Evolutionary conservation across 2,329 filamentous ascomycete genomes (phyloP).

Genomic region (Trichoderma cornu-damae): DNA sequence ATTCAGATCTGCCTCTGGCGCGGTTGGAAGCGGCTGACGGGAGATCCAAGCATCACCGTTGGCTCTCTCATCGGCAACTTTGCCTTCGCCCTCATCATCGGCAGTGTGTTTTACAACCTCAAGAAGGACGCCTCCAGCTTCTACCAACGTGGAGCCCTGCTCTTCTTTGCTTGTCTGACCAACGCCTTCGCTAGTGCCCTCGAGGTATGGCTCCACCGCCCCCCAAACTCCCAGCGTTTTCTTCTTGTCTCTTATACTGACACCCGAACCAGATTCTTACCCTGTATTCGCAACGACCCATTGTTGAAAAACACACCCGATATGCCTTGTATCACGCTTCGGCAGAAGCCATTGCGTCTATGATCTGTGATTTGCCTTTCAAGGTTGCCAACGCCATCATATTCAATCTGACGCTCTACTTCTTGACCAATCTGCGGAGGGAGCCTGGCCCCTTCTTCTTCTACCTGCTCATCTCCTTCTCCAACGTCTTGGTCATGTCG

Average conservation of each 20-base stretch:
- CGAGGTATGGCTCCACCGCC: conserved; percentile 45
- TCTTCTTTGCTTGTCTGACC: conserved; percentile 85
- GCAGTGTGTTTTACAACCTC: conserved; percentile 77
- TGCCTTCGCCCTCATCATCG: conserved; percentile 69
- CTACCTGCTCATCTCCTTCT: conserved; percentile 72
- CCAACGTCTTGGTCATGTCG: conserved; percentile 71
- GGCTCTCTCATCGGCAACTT: conserved; percentile 67
- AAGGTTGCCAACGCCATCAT: conserved; percentile 64
- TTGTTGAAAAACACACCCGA: conserved; percentile 82
- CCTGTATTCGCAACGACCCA: conserved; percentile 81
- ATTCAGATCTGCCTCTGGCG: conserved; percentile 73
- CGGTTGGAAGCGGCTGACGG: conserved; percentile 69
- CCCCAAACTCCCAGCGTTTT: not conserved
- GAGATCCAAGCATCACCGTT: conserved; percentile 70
- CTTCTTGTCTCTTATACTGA: not conserved
- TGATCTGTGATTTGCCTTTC: conserved; percentile 80
- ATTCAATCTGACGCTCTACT: conserved; percentile 80
- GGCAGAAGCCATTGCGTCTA: conserved; percentile 80
- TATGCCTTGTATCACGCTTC: conserved; percentile 89
- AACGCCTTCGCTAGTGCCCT: conserved; percentile 78
- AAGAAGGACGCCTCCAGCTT: conserved; percentile 62
- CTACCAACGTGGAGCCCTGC: conserved; percentile 69
- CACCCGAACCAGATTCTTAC: conserved; percentile 60
- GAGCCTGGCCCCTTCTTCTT: conserved; percentile 77
- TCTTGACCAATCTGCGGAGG: conserved; percentile 76